These are phyloP conservation scores for Stagonosporopsis cucurbitacearum DNA, from an alignment of 2,329 filamentous ascomycete species.

Conservation along the genomic window DNA sequence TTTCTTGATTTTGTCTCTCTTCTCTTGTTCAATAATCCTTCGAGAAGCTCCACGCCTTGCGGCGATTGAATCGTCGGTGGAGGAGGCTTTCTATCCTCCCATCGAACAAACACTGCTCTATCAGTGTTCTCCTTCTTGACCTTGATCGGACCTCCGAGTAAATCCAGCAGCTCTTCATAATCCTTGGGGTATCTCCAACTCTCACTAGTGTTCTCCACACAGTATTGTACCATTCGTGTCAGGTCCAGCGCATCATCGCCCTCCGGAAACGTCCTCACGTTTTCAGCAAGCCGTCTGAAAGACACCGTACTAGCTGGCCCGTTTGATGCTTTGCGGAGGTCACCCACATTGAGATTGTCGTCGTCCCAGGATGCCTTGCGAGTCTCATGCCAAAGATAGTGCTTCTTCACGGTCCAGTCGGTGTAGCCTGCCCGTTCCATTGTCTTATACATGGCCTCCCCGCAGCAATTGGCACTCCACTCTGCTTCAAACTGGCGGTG, in stretches of 20 bases:
- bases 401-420: constrained; percentile 25
- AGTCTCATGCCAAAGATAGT: constrained; percentile 15
- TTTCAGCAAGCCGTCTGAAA: constrained; percentile 28
- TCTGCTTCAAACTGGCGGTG: constrained; percentile 19
- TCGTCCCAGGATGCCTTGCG: constrained; percentile 19
- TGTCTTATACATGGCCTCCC: constrained; percentile 22
- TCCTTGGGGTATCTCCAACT: constrained; percentile 31
- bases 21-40: not conserved
- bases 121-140: constrained; percentile 19
- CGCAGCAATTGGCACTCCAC: constrained; percentile 20
- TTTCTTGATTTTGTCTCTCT: not conserved
- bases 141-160: constrained; percentile 17
- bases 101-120: constrained; percentile 16
- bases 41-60: not conserved
- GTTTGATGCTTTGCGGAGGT: not conserved
- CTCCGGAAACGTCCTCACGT: constrained; percentile 23
- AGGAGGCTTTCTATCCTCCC: constrained; percentile 9
- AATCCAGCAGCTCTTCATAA: constrained; percentile 20
- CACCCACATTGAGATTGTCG: constrained; percentile 2
- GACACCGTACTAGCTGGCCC: constrained; percentile 4
- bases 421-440: constrained; percentile 28
- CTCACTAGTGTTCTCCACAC: constrained; percentile 21
- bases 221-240: constrained; percentile 33
- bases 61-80: not conserved
- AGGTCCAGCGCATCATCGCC: constrained; percentile 33